A percentile compares a stretch with the other conserved stretches of the same genome.
Conservation (phyloP, 108 stramenopile genomes). For the Pseudonitzschia delicatissima region DNA sequence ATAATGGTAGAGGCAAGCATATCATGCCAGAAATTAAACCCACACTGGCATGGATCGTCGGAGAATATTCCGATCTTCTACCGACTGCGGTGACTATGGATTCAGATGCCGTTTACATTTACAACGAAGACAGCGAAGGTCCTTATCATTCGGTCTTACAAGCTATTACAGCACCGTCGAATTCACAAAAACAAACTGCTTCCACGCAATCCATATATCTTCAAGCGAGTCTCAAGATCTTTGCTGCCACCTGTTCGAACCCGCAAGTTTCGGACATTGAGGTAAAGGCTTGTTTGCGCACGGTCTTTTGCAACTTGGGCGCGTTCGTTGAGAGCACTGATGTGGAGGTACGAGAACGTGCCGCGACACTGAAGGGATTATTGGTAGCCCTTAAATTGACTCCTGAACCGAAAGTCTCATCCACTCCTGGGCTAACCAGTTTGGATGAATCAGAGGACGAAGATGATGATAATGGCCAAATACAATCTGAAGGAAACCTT, state of each 20-base stretch:
- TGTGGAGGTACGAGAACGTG: conserved; percentile 92
- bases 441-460: conserved; percentile 26
- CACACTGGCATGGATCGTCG: conserved; percentile 94
- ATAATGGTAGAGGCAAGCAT: conserved; percentile 40
- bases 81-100: conserved; percentile 57
- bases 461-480: conserved; percentile 5
- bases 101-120: conserved; percentile 43
- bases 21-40: conserved; percentile 79
- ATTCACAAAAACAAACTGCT: conserved; percentile 39
- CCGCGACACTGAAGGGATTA: conserved; percentile 62
- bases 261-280: conserved; percentile 45
- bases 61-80: conserved; percentile 88
- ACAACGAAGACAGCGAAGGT: conserved; percentile 49
- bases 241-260: conserved; percentile 71
- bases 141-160: conserved; percentile 69
- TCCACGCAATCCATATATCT: conserved; percentile 83
- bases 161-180: conserved; percentile 57
- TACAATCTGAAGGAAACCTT: conserved; percentile 25
- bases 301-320: conserved; percentile 44
- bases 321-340: conserved; percentile 63
- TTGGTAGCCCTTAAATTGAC: conserved; percentile 62
- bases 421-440: conserved; percentile 17
- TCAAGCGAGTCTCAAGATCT: conserved; percentile 87
- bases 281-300: conserved; percentile 51
- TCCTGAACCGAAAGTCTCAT: background rate